phyloP scores from a whole-genome alignment of 495 filamentous ascomycete genomes.

The Xylaria telfairii region DNA sequence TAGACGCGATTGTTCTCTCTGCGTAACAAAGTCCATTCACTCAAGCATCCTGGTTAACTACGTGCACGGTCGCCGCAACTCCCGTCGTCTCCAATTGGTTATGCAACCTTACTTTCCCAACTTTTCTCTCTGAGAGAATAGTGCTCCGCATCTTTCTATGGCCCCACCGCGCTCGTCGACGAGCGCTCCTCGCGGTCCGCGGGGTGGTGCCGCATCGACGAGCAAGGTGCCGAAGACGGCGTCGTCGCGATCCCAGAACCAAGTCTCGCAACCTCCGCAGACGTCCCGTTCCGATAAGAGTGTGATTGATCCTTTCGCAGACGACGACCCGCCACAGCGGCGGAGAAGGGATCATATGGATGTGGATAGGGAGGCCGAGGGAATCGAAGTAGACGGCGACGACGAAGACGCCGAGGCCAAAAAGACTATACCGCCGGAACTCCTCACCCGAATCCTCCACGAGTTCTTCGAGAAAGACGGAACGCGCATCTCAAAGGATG shows the following conservation, averaged over 20 bases:
- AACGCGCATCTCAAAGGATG: conserved; percentile 79
- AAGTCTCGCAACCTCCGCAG: conserved; percentile 15
- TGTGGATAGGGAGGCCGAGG: conserved; percentile 30
- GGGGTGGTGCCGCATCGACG: conserved; percentile 7
- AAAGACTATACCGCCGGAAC: conserved; percentile 69
- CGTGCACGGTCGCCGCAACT: background rate
- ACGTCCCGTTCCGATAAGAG: conserved; percentile 21
- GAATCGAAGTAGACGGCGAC: conserved; percentile 29
- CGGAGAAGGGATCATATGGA: conserved; percentile 30
- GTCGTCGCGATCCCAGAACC: conserved; percentile 24
- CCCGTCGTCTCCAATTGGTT: background rate
- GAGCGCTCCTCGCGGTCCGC: conserved; percentile 15
- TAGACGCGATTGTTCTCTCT: background rate
- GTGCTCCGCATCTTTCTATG: background rate
- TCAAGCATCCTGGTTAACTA: background rate
- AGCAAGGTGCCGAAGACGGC: conserved; percentile 12
- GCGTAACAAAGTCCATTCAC: background rate
- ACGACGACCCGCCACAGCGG: conserved; percentile 25
- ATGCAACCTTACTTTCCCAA: background rate
- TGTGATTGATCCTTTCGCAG: conserved; percentile 33
- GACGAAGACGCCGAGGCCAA: conserved; percentile 42
- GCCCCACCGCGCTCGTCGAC: conserved; percentile 17
- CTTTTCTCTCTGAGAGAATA: background rate
- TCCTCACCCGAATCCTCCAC: conserved; percentile 78
- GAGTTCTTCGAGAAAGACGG: conserved; percentile 75